Percentiles rank a stretch among this genome's conserved stretches.
Conservation (phyloP, 371 early-diverging fungal genomes). For the Mucor saturninus region DNA sequence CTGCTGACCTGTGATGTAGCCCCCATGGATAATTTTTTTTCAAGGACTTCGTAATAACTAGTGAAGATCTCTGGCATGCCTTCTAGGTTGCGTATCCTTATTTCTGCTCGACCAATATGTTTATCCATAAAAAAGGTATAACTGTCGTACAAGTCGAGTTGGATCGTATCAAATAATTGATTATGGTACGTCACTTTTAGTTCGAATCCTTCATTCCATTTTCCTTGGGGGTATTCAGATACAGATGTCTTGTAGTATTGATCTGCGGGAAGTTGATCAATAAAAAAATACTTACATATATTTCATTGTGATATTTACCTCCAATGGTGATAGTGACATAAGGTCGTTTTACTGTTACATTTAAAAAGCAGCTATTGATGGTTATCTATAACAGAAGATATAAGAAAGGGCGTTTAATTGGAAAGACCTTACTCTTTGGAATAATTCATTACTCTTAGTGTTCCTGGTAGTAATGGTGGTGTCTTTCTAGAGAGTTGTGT, state of each 20-base stretch:
- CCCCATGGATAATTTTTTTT: conserved; percentile 60
- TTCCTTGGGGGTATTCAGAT: conserved; percentile 57
- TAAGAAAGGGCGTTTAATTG: not conserved
- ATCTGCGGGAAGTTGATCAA: conserved; percentile 38
- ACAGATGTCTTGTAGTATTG: conserved; percentile 69
- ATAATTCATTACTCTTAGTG: conserved; percentile 10
- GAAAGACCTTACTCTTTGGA: no score
- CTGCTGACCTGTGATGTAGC: conserved; percentile 64
- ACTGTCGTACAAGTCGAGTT: conserved; percentile 74
- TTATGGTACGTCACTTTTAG: conserved; percentile 73
- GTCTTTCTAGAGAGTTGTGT: not conserved
- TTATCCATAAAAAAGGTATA: conserved; percentile 64
- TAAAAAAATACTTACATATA: no score
- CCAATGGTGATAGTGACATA: conserved; percentile 43
- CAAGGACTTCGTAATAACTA: conserved; percentile 75
- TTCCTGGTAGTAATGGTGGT: conserved; percentile 16
- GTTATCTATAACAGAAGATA: conserved; percentile 25
- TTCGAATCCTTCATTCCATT: conserved; percentile 78
- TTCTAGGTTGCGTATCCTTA: conserved; percentile 62
- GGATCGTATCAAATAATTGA: conserved; percentile 71
- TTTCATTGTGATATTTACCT: conserved; percentile 21
- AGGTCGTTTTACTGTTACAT: conserved; percentile 37
- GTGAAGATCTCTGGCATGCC: conserved; percentile 73
- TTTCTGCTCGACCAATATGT: conserved; percentile 74
- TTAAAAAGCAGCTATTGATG: conserved; percentile 37